Percentiles rank a stretch among this genome's conserved stretches.
Evolutionary conservation across 1,284 basidiomycete genomes (phyloP).

Genomic region (Inonotus hispidus): DNA sequence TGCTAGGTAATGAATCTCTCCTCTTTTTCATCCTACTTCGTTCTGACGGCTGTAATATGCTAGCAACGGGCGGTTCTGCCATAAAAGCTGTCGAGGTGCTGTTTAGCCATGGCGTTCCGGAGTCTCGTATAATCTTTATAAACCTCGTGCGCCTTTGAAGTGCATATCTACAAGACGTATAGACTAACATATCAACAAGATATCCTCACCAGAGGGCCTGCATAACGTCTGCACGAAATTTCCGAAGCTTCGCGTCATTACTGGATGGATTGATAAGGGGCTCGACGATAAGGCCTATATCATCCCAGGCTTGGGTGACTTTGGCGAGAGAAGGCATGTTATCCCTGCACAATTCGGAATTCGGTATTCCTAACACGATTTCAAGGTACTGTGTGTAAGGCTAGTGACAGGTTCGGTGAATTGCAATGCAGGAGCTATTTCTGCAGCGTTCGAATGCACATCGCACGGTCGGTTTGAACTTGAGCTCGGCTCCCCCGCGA

Average conservation of each 20-base stretch:
- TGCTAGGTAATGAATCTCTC: conserved; percentile 68
- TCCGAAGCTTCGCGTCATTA: conserved; percentile 82
- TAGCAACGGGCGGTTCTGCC: conserved; percentile 95
- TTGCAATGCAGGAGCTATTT: background rate
- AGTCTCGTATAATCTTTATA: conserved; percentile 93
- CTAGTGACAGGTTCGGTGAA: background rate
- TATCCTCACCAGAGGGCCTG: conserved; percentile 90
- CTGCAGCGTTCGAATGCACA: too few species aligned
- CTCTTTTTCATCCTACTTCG: background rate
- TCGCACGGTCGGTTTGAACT: background rate
- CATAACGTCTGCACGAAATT: conserved; percentile 77
- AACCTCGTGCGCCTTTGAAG: conserved; percentile 63
- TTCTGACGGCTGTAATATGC: background rate
- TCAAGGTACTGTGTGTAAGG: conserved; percentile 7
- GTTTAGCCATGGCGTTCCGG: conserved; percentile 82
- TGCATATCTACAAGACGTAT: background rate
- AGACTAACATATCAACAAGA: conserved; percentile 38
- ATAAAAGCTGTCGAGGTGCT: conserved; percentile 97
- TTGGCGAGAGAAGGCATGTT: conserved; percentile 76
- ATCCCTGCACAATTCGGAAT: background rate
- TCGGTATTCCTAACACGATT: background rate
- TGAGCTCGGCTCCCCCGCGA: background rate
- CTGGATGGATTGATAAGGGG: conserved; percentile 95
- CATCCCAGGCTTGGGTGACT: conserved; percentile 87
- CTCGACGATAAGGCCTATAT: conserved; percentile 90